These are phyloP conservation scores for Pleurotus citrinopileatus DNA, from an alignment of 768 basidiomycete species.

Conservation along the genomic window DNA sequence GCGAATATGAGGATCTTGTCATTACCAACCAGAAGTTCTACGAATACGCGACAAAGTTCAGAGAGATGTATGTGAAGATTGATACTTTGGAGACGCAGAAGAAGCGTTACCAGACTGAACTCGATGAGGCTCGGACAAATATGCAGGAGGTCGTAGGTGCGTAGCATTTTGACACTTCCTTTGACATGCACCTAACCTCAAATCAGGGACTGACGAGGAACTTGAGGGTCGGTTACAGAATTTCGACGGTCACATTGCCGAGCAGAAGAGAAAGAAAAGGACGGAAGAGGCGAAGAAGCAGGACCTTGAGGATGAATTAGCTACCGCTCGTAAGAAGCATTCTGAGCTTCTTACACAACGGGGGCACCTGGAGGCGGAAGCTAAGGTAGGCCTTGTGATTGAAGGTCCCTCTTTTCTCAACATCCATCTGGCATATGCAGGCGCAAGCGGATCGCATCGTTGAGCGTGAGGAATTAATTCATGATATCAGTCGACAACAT, in stretches of 20 bases:
- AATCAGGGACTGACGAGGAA: conserved; percentile 72
- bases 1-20: conserved; percentile 60
- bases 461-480: conserved; percentile 73
- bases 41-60: conserved; percentile 80
- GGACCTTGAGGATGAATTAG: conserved; percentile 61
- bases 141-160: conserved; percentile 66
- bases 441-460: conserved; percentile 67
- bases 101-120: conserved; percentile 56
- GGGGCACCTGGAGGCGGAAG: conserved; percentile 71
- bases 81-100: conserved; percentile 63
- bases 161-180: conserved; percentile 12
- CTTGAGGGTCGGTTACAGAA: conserved; percentile 54
- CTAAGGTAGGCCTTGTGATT: conserved; percentile 45
- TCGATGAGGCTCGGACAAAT: conserved; percentile 59
- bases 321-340: conserved; percentile 46
- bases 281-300: conserved; percentile 50
- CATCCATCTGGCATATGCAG: conserved; percentile 32
- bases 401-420: neutral
- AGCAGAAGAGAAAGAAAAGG: conserved; percentile 46
- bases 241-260: conserved; percentile 55
- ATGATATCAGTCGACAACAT: conserved; percentile 63
- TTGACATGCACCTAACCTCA: neutral
- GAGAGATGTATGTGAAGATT: conserved; percentile 75
- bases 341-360: conserved; percentile 55
- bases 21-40: conserved; percentile 76